A percentile compares a stretch with the other conserved stretches of the same genome.
Evolutionary conservation across 1,284 basidiomycete genomes (phyloP).

Genomic region (Boletus sp.): DNA sequence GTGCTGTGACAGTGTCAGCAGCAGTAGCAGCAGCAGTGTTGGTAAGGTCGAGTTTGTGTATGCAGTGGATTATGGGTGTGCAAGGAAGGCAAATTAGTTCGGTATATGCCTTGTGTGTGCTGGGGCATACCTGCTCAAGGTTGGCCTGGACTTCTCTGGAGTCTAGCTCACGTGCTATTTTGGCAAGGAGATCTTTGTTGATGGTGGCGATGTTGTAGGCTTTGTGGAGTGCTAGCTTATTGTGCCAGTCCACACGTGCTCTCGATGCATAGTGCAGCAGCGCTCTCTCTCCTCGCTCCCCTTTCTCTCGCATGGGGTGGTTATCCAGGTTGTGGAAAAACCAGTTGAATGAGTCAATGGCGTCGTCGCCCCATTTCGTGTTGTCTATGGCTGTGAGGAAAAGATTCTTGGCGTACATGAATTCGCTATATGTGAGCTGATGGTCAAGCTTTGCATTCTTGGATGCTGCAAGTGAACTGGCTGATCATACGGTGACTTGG

Average conservation of each 20-base stretch:
- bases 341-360: background rate
- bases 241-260: background rate
- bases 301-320: background rate
- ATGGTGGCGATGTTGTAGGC: background rate
- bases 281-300: background rate
- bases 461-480: background rate
- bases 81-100: no score
- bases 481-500: background rate
- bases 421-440: background rate
- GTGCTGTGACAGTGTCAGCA: no score
- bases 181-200: background rate
- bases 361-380: background rate
- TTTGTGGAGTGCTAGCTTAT: background rate
- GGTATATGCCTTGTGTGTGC: no score
- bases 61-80: no score
- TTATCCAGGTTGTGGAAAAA: background rate
- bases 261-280: background rate
- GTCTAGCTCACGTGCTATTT: background rate
- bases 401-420: background rate
- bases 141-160: background rate
- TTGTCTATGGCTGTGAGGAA: background rate
- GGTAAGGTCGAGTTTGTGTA: no score
- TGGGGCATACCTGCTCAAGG: background rate
- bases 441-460: background rate
- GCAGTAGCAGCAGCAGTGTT: no score